Conservation (phyloP, 2,329 filamentous ascomycete genomes). For the Phyllosticta paracitricarpa region DNA sequence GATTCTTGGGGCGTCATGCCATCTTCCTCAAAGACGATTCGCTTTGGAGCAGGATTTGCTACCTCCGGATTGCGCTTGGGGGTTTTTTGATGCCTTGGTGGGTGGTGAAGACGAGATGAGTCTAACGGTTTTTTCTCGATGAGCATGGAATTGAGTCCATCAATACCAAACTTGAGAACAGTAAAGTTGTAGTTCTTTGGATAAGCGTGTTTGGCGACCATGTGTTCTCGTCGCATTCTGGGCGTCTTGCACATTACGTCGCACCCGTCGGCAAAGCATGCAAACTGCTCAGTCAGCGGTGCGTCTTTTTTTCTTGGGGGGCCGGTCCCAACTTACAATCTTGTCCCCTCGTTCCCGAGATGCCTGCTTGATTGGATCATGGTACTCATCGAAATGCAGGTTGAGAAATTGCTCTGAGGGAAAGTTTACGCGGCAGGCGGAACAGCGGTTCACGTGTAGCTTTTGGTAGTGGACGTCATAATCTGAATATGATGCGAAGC, state of each 20-base stretch:
- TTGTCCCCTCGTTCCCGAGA: conserved; percentile 73
- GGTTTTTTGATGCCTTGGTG: background rate
- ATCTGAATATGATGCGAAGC: conserved; percentile 65
- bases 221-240: conserved; percentile 75
- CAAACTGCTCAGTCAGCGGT: conserved; percentile 46
- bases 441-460: conserved; percentile 72
- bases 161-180: conserved; percentile 81
- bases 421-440: conserved; percentile 78
- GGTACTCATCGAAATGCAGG: conserved; percentile 83
- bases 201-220: conserved; percentile 86
- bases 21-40: conserved; percentile 1
- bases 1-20: background rate
- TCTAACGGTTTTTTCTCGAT: conserved; percentile 15
- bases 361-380: conserved; percentile 69
- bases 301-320: background rate
- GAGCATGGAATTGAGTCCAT: conserved; percentile 71
- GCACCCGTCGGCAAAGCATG: conserved; percentile 83
- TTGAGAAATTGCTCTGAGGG: conserved; percentile 71
- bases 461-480: conserved; percentile 83
- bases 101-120: background rate
- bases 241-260: conserved; percentile 74
- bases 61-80: background rate
- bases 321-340: conserved; percentile 49
- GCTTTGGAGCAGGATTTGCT: background rate
- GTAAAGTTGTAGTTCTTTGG: conserved; percentile 29